Conservation (phyloP, 257 asterid species). For the Echites panduratus region DNA sequence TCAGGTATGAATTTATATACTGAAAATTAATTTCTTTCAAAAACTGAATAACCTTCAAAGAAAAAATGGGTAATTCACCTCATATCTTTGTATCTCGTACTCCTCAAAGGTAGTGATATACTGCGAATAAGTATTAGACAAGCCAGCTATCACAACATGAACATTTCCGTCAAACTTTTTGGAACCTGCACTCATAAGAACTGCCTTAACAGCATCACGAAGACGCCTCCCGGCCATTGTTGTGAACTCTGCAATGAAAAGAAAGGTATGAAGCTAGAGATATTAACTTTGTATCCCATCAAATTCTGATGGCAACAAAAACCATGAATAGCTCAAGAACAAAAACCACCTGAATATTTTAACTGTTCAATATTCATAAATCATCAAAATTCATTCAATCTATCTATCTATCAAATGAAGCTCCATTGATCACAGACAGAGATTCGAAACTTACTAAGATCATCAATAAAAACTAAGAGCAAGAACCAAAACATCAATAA, state of each 20-base stretch:
- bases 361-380: not conserved
- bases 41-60: not conserved
- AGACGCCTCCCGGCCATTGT: constrained; percentile 99
- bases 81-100: constrained; percentile 91
- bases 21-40: not conserved
- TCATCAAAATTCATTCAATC: not conserved
- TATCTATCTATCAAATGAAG: not conserved
- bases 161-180: constrained; percentile 47
- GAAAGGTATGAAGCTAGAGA: not conserved
- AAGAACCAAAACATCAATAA: not conserved
- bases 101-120: constrained; percentile 89
- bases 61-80: constrained; percentile 46
- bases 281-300: not conserved
- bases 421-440: not conserved
- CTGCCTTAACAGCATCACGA: constrained; percentile 75
- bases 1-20: not conserved
- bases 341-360: not conserved
- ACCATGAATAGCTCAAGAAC: not conserved
- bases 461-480: not conserved
- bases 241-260: constrained; percentile 57
- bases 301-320: not conserved
- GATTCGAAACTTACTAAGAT: not conserved
- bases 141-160: constrained; percentile 90
- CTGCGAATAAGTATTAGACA: constrained; percentile 92
- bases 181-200: constrained; percentile 39